Evolutionary conservation across 768 basidiomycete species (phyloP).

Genomic region (Roridomyces roridus): DNA sequence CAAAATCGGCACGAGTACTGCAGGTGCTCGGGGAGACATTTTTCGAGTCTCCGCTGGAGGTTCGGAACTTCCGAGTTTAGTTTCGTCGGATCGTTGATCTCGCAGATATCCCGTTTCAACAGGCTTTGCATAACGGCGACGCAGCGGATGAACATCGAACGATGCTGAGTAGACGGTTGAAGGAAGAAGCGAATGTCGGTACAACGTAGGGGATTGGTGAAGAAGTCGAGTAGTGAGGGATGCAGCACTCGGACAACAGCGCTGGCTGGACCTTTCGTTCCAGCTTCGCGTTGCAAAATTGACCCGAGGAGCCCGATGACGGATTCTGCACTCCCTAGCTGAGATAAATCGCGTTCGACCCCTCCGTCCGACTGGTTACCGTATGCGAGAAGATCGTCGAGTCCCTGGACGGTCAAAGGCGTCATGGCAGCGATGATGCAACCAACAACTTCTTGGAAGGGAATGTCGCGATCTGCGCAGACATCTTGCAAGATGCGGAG

Average conservation of each 20-base stretch:
- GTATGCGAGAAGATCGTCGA: slow-evolving; percentile 3
- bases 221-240: no score
- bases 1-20: not conserved
- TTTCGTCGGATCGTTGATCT: not conserved
- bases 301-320: no score
- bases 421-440: not conserved
- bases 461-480: not conserved
- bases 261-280: not conserved
- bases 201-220: no score
- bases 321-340: not conserved
- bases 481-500: no score
- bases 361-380: not conserved
- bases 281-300: no score
- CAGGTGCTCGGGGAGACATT: not conserved
- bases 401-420: slow-evolving; percentile 5
- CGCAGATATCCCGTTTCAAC: no score
- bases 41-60: not conserved
- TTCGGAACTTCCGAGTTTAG: not conserved
- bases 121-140: no score
- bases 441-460: slow-evolving; percentile 8
- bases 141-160: no score
- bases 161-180: no score
- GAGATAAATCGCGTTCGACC: not conserved
- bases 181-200: no score
- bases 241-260: not conserved